Evolutionary conservation across 2,329 filamentous ascomycete genomes (phyloP).

Genomic region (Beauveria sp.): DNA sequence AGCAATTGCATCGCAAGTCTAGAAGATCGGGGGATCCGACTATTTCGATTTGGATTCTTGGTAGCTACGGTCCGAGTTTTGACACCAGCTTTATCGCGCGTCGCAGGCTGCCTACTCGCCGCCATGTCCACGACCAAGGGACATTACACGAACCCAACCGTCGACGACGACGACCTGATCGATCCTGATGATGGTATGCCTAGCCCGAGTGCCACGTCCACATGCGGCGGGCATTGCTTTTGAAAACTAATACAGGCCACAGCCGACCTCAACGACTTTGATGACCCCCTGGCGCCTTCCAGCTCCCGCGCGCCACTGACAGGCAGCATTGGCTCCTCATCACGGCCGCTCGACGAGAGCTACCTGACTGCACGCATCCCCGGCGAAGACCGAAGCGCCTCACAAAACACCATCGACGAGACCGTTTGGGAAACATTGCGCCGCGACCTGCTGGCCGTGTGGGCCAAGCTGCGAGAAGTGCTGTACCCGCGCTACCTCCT

Average conservation of each 20-base stretch:
- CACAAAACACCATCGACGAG: conserved; percentile 93
- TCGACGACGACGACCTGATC: conserved; percentile 65
- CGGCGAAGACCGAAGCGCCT: conserved; percentile 84
- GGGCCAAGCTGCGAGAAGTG: conserved; percentile 97
- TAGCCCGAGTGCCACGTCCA: background rate
- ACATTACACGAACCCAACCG: conserved; percentile 54
- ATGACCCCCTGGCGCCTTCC: conserved; percentile 66
- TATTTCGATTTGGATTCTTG: background rate
- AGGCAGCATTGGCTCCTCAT: conserved; percentile 69
- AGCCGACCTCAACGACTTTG: conserved; percentile 88
- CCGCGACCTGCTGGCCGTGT: conserved; percentile 83
- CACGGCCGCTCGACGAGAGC: conserved; percentile 57
- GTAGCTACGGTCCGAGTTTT: background rate
- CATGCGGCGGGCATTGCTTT: background rate
- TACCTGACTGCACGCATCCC: conserved; percentile 86
- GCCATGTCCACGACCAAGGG: conserved; percentile 40
- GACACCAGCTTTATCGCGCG: background rate
- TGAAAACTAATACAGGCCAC: conserved; percentile 16
- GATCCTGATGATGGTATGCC: conserved; percentile 68
- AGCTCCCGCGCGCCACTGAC: conserved; percentile 73
- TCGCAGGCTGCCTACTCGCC: conserved; percentile 16
- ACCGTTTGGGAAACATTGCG: conserved; percentile 95
- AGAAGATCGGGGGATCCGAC: no score
- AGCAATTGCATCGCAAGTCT: background rate
- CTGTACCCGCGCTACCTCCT: conserved; percentile 93